A percentile compares a stretch with the other conserved stretches of the same genome.
Evolutionary conservation across 495 filamentous ascomycete species (phyloP).

Genomic region (Parathielavia hyrcaniae): DNA sequence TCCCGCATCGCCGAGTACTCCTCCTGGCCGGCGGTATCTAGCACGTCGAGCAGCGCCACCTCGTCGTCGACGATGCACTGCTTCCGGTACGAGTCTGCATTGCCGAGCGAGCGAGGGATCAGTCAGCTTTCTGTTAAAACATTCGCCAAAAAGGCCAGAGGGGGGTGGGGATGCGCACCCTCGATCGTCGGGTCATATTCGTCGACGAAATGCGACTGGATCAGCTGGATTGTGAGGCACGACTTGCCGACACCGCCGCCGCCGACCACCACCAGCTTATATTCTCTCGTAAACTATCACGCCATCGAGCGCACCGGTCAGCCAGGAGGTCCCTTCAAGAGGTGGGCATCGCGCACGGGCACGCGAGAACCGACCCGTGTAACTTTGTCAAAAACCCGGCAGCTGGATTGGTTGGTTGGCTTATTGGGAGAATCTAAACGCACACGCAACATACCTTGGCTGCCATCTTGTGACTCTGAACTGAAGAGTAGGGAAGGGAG

Average conservation of each 20-base stretch:
- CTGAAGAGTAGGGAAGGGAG: neutral
- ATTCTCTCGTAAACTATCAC: slow-evolving; percentile 90
- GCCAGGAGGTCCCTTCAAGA: slow-evolving; percentile 5
- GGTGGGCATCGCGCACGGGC: neutral
- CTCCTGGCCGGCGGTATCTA: slow-evolving; percentile 97
- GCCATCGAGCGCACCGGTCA: slow-evolving; percentile 7
- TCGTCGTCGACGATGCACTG: slow-evolving; percentile 98
- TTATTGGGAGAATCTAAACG: neutral
- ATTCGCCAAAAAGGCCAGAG: neutral
- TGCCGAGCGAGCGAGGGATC: slow-evolving; percentile 1
- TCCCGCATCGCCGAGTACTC: slow-evolving; percentile 99
- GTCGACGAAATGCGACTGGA: slow-evolving; percentile 97
- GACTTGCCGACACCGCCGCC: slow-evolving; percentile 98
- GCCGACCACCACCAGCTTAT: slow-evolving; percentile 96
- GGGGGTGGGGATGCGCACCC: slow-evolving; percentile 52
- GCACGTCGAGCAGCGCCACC: slow-evolving; percentile 91
- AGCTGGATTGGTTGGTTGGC: neutral
- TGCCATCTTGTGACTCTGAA: slow-evolving; percentile 18
- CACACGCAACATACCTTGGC: slow-evolving; percentile 19
- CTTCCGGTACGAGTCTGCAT: slow-evolving; percentile 95
- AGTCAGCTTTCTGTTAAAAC: slow-evolving; percentile 8
- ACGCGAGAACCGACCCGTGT: neutral
- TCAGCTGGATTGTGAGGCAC: slow-evolving; percentile 97
- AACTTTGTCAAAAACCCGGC: neutral
- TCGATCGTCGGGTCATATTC: slow-evolving; percentile 99